Evolutionary conservation across 139 green algal species (phyloP).

Genomic region (Zygnema circumcarinatum): DNA sequence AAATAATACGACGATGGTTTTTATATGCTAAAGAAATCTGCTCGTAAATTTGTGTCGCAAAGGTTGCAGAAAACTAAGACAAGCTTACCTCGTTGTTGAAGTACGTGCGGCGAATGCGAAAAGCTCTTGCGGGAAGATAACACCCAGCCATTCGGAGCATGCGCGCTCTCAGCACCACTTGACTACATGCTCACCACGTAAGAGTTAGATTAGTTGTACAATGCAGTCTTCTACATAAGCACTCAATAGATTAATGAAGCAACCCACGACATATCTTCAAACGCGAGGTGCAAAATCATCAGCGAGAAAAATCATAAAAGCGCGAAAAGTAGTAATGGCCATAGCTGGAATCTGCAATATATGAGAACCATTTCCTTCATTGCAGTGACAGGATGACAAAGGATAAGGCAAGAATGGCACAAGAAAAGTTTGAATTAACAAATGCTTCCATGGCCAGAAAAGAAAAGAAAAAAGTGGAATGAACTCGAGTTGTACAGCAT

Average conservation of each 20-base stretch:
- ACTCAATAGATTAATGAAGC: not conserved
- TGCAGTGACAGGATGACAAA: no score
- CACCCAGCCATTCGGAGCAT: slow-evolving; percentile 33
- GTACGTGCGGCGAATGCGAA: slow-evolving; percentile 29
- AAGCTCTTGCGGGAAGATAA: slow-evolving; percentile 22
- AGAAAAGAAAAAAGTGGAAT: not conserved
- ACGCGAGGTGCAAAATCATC: not conserved
- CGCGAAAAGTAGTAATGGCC: no score
- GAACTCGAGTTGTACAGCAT: not conserved
- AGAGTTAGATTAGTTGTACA: no score
- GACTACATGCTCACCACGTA: slow-evolving; percentile 32
- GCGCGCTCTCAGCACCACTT: slow-evolving; percentile 51
- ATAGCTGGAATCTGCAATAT: no score
- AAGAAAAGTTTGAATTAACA: slow-evolving; percentile 1
- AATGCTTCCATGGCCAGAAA: slow-evolving; percentile 15
- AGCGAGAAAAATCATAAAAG: not conserved
- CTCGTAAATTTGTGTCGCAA: no score
- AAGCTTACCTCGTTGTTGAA: slow-evolving; percentile 56
- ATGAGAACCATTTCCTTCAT: no score
- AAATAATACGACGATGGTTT: no score
- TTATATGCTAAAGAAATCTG: no score
- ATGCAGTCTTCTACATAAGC: no score
- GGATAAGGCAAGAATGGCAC: not conserved
- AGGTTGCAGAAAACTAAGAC: no score
- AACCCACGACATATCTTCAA: no score